Base-by-base conservation (phyloP, 345 rosid species). In the Firmiana major region DNA sequence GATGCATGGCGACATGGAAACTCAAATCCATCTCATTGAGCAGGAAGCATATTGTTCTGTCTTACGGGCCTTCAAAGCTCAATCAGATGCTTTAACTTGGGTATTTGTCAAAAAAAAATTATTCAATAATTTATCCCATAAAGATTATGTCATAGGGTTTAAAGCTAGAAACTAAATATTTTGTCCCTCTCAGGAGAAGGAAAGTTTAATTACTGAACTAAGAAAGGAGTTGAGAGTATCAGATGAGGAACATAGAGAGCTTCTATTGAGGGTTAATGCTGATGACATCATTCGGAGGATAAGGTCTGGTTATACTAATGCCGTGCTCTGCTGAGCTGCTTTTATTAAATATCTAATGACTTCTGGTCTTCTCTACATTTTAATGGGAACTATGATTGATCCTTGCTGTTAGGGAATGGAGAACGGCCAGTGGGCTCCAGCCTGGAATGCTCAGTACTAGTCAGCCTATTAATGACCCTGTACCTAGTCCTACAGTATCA, bases 11-110 rank as follows among this genome's bases (percentile, higher is more conserved):
- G 97, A 94, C 79, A 90, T 94, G 98, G 97, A 92, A 89, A 91
- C 89, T 80, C 95, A 91, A 79, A 94, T 97, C 80, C 94, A 92
- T 87, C 84, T 80, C 79, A 88, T 97, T 69, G 98, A 97, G 86
- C 97, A 90, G 85, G 98, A 97, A 78, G 97, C 99, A 8, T 97
- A 97, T 78, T 80, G 87, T 81, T 88, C 96, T 1, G 90, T 97
- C 57, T 86, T 97, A 75, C 92, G 98, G 74, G 99, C 99, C 43
- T 97, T 97, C 78, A 94, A 91, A 86, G 99, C 99, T 79, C 98
- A 92, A 83, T 90, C 99, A 48, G 98, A 97, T 79, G 98, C 97
- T 79, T 89, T 97, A 72, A 86, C 98, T 79, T 97, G 98, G 99
- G 99, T 97, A 92, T 81, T 48, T 78, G 11, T 63, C 60, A 46